phyloP scores from a whole-genome alignment of 768 basidiomycete species.

The Suillus cothurnatus region DNA sequence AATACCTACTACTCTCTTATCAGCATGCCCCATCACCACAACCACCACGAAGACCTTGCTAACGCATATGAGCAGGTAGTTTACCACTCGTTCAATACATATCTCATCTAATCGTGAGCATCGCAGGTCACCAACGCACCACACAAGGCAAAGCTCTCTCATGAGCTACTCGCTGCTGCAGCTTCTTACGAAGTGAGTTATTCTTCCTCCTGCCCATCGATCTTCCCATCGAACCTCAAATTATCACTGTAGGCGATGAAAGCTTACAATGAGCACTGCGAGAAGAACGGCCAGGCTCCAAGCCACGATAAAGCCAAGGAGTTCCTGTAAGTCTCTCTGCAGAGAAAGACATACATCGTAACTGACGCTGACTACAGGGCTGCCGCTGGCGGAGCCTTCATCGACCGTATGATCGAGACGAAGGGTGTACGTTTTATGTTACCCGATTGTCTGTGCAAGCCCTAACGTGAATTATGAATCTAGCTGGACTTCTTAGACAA shows the following conservation, averaged over 20 bases:
- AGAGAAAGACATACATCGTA: not conserved
- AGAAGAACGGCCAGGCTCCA: conserved; percentile 47
- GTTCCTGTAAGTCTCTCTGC: conserved; percentile 38
- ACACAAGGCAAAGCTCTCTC: conserved; percentile 61
- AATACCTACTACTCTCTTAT: conserved; percentile 11
- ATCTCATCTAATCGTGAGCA: not conserved
- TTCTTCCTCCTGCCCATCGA: not conserved
- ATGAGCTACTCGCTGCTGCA: conserved; percentile 69
- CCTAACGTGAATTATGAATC: not conserved
- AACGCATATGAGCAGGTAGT: conserved; percentile 25
- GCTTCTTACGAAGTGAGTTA: conserved; percentile 59
- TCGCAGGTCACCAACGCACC: conserved; percentile 47
- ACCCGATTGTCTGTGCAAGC: not conserved
- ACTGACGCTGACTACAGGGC: conserved; percentile 38
- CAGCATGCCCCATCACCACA: conserved; percentile 11
- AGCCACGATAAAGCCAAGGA: conserved; percentile 61
- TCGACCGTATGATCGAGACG: conserved; percentile 58
- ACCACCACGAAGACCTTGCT: conserved; percentile 7
- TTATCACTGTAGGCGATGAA: conserved; percentile 55
- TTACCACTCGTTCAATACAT: not conserved
- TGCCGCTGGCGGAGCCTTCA: conserved; percentile 53
- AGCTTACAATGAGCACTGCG: conserved; percentile 58
- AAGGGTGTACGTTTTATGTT: conserved; percentile 45
- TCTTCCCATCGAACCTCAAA: conserved; percentile 2
- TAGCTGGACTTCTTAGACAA: conserved; percentile 49